These are phyloP conservation scores for Tetracladium maxilliforme DNA, from an alignment of 2,329 filamentous ascomycete species.

Conservation along the genomic window DNA sequence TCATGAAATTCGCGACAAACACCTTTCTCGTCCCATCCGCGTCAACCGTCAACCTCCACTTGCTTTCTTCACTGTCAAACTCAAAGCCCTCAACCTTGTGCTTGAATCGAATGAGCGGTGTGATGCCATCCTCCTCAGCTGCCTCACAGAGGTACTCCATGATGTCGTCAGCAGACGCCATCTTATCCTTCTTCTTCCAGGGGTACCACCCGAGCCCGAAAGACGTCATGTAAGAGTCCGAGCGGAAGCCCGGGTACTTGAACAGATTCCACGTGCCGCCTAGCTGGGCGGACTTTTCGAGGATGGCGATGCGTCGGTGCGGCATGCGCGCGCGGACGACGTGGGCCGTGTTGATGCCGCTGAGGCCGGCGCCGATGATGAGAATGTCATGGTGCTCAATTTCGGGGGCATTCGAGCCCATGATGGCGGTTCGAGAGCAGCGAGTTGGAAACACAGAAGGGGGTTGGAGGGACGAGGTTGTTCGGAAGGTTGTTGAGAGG, in stretches of 20 bases:
- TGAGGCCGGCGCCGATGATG: conserved; percentile 58
- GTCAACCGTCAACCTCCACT: conserved; percentile 36
- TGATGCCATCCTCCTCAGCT: conserved; percentile 31
- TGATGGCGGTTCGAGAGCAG: too few species aligned
- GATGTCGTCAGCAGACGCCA: conserved; percentile 37
- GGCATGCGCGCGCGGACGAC: conserved; percentile 44
- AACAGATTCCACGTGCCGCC: conserved; percentile 73
- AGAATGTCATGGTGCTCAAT: conserved; percentile 37
- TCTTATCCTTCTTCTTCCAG: conserved; percentile 41
- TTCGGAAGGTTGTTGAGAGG: too few species aligned
- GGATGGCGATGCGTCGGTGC: conserved; percentile 40
- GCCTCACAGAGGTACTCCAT: conserved; percentile 37
- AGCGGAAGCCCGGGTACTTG: conserved; percentile 59
- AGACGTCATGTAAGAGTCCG: conserved; percentile 44
- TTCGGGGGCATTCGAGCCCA: too few species aligned
- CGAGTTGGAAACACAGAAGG: too few species aligned
- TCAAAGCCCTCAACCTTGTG: conserved; percentile 31
- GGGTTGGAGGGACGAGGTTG: too few species aligned
- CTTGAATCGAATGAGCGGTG: conserved; percentile 34
- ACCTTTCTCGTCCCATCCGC: conserved; percentile 12
- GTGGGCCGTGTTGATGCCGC: conserved; percentile 62
- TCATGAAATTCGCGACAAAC: conserved; percentile 35
- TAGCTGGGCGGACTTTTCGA: conserved; percentile 50
- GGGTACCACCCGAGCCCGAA: conserved; percentile 60
- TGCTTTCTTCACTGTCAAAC: conserved; percentile 40